Base-by-base conservation (phyloP, 1,284 basidiomycete genomes). In the Puccinia brachypodii region DNA sequence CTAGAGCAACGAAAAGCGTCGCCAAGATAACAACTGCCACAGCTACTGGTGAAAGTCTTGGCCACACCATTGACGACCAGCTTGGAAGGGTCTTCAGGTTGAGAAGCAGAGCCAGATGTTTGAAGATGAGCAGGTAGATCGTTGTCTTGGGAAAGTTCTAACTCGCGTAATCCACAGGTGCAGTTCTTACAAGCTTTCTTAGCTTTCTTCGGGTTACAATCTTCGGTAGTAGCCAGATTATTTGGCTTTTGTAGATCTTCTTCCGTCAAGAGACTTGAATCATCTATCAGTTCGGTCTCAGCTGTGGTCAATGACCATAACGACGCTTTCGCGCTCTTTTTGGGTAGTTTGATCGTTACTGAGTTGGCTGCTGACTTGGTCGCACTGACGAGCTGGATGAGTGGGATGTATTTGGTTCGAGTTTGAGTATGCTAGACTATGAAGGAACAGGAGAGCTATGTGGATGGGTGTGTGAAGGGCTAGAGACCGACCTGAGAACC, bases 1-100 rank as follows among this genome's bases (percentile, higher is more conserved):
- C 93, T 91, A 25, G 92, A 92, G 87, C 96, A 99, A 84, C 96
- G 89, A 89, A 99, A 99, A 0, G 96, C 97, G 87, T 99, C 96
- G 13, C 96, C 97, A 74, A 99, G 89, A 89, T 95, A 98, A 89
- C 96, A 99, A 87, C 90, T 97, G n/a, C 95, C 96, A 88, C 96
- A 99, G 85, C 94, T 95, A 86, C 93, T 95, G 71, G 95, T 98
- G 84, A 93, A 93, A 88, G 94, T 94, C 71, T 91, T 90, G 31
- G 92, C 90, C 33, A 89, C 89, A 84, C 89, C 90, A 1, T 91
- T 92, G 91, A 91, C 83, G 25, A 84, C 79, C 74, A 76, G 82
- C 36, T 75, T 87, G 84, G 88, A 84, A 56, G 83, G 81, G 47
- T 84, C 66, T 33, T 82, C 31, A 3, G 90, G 90, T 85, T 62